phyloP scores from a whole-genome alignment of 305 asterid species.

The Solanum chacoense region DNA sequence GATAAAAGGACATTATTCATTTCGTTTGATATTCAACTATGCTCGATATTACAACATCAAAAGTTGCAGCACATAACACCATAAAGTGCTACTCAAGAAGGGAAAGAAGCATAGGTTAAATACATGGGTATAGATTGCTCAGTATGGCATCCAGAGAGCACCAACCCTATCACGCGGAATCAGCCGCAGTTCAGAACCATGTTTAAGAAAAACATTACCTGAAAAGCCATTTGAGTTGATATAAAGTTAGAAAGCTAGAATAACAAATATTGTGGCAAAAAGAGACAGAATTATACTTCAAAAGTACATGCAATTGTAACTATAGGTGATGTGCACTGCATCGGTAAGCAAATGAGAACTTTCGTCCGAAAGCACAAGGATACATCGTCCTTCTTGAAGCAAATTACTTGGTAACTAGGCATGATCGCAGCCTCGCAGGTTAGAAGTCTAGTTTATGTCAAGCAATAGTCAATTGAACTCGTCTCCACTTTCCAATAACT shows the following conservation, averaged over 20 bases:
- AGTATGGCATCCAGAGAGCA: slow-evolving; percentile 7
- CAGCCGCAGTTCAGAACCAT: slow-evolving; percentile 78
- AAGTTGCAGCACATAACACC: not conserved
- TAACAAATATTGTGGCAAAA: not conserved
- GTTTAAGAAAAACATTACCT: slow-evolving; percentile 89
- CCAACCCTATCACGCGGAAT: slow-evolving; percentile 93
- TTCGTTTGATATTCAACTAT: not conserved
- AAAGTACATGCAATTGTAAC: not conserved
- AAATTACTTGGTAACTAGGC: not conserved
- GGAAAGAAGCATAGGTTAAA: not conserved
- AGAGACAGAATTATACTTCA: not conserved
- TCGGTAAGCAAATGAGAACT: not conserved
- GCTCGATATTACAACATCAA: not conserved
- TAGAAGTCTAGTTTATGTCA: not conserved
- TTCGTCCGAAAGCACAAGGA: not conserved
- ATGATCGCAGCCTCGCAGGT: not conserved
- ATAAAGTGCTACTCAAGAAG: not conserved
- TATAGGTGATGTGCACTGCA: not conserved
- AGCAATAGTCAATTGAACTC: not conserved
- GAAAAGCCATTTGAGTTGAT: slow-evolving; percentile 9
- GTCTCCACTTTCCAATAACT: not conserved
- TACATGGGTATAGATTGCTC: not conserved
- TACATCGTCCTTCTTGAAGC: not conserved
- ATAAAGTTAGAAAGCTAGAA: too few relatives aligned
- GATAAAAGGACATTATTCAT: not conserved